Percentiles rank a stretch among this genome's conserved stretches.
Evolutionary conservation across 2,329 filamentous ascomycete genomes (phyloP).

Genomic region (Verticillium zaregamsianum): DNA sequence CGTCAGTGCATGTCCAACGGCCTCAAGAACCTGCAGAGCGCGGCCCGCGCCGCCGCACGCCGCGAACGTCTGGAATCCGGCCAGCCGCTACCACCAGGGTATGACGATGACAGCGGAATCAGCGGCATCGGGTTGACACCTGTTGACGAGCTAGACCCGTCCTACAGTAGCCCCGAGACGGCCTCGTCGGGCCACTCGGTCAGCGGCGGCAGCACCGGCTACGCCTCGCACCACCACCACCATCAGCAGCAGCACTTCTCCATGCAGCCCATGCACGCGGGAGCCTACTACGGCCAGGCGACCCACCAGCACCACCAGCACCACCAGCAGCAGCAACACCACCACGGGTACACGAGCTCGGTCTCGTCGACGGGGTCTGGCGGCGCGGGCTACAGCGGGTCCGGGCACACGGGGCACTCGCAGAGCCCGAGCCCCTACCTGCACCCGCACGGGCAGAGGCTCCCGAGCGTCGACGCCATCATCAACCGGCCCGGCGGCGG

Average conservation of each 20-base stretch:
- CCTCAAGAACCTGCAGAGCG: slow-evolving; percentile 73
- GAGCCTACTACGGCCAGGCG: slow-evolving; percentile 19
- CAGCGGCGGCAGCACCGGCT: slow-evolving; percentile 28
- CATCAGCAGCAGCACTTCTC: slow-evolving; percentile 18
- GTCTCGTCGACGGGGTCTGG: slow-evolving; percentile 43
- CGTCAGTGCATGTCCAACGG: slow-evolving; percentile 76
- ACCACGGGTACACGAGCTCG: slow-evolving; percentile 49
- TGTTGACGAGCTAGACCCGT: slow-evolving; percentile 55
- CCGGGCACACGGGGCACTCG: slow-evolving; percentile 18
- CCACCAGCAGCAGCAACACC: slow-evolving; percentile 18
- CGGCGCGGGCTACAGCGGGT: slow-evolving; percentile 24
- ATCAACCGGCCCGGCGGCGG: slow-evolving; percentile 43
- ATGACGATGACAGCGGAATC: slow-evolving; percentile 70
- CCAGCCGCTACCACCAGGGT: slow-evolving; percentile 37
- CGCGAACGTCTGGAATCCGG: slow-evolving; percentile 56
- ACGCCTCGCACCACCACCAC: slow-evolving; percentile 22
- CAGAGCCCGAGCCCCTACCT: slow-evolving; percentile 17
- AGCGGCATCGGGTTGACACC: slow-evolving; percentile 56
- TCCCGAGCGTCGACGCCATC: slow-evolving; percentile 51
- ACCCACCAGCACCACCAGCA: slow-evolving; percentile 20
- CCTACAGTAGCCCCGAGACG: slow-evolving; percentile 52
- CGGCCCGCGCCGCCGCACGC: slow-evolving; percentile 60
- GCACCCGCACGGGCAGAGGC: slow-evolving; percentile 34
- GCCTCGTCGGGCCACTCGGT: slow-evolving; percentile 39
- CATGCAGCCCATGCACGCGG: slow-evolving; percentile 17